Base-by-base conservation (phyloP, 441 rosid species). In the Populus hybrid region DNA sequence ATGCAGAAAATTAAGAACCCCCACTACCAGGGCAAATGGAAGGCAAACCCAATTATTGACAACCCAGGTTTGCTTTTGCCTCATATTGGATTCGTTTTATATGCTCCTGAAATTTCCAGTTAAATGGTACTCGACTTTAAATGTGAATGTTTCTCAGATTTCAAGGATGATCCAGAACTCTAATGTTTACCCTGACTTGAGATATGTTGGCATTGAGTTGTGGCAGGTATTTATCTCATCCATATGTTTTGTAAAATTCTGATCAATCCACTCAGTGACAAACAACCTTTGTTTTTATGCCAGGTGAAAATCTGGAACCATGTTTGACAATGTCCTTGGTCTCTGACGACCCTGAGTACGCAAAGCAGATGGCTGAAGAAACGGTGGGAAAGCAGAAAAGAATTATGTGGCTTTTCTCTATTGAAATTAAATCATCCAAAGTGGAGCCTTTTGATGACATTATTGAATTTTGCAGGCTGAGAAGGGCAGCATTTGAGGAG, bases 1-100 rank as follows among this genome's bases (percentile, higher is more conserved):
- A n/a, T 85, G 81, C 88, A 95, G 99, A 87, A 91, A 94, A 92
- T 94, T 68, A 94, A 92, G 88, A 96, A 96, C 87, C 98, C 97
- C 21, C 89, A 84, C 88, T 96, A 89, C 94, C 80, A 92, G 88
- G 98, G 98, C 69, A 94, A 92, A 81, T 96, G 99, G 99, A 91
- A 90, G 90, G 91, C 98, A 70, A n/a, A n/a, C n/a, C 98, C 99
- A 40, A 78, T 86, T 92, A 90, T 96, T 80, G 97, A 94, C 84
- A 96, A 96, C 90, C 98, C 98, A 83, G 98, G 99, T 94, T 72
- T 73, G 50, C 73, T 82, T 70, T 69, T 14, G 19, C 72, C 38
- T 40, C 23, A 10, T 64, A 11, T 38, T 23, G 9, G 3, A 42
- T 11, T 50, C 30, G 66, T 19, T 61, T 26, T 23, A 7, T 18